A percentile compares a stretch with the other conserved stretches of the same genome.
Conservation (phyloP, 75 land plant species). For the Sequoia sempervirens region DNA sequence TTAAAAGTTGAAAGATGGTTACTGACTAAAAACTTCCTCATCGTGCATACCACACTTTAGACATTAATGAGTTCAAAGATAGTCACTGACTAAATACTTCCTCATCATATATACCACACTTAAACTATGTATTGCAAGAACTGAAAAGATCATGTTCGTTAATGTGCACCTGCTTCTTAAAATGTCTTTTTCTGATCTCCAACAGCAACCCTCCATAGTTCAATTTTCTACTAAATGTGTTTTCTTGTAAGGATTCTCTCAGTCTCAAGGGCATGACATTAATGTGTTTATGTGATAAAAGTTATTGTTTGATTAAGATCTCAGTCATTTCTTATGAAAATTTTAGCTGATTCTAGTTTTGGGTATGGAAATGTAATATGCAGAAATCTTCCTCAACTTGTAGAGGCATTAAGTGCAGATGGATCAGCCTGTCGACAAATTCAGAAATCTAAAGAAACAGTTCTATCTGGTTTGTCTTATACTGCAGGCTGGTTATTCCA, state of each 20-base stretch:
- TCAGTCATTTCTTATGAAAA: background rate
- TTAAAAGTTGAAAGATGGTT: background rate
- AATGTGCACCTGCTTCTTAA: background rate
- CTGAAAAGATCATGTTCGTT: background rate
- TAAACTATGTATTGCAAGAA: no score
- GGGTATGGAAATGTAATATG: background rate
- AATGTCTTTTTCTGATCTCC: background rate
- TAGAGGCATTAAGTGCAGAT: slow-evolving; percentile 81
- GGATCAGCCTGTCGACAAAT: slow-evolving; percentile 64
- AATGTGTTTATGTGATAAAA: background rate
- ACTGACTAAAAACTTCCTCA: background rate
- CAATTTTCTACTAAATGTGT: background rate
- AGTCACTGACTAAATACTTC: no score
- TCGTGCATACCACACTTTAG: background rate
- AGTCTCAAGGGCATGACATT: background rate
- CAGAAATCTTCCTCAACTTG: slow-evolving; percentile 70
- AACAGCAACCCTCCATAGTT: background rate
- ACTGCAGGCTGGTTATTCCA: background rate
- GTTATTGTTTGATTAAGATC: background rate
- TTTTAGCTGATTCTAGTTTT: background rate
- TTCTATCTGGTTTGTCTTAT: slow-evolving; percentile 41
- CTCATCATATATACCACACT: no score
- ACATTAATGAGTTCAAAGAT: no score
- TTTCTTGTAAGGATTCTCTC: background rate
- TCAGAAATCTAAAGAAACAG: slow-evolving; percentile 40